A percentile compares a stretch with the other conserved stretches of the same genome.
Evolutionary conservation across 208 protist genomes (phyloP).

Genomic region (Leishmania arabica): DNA sequence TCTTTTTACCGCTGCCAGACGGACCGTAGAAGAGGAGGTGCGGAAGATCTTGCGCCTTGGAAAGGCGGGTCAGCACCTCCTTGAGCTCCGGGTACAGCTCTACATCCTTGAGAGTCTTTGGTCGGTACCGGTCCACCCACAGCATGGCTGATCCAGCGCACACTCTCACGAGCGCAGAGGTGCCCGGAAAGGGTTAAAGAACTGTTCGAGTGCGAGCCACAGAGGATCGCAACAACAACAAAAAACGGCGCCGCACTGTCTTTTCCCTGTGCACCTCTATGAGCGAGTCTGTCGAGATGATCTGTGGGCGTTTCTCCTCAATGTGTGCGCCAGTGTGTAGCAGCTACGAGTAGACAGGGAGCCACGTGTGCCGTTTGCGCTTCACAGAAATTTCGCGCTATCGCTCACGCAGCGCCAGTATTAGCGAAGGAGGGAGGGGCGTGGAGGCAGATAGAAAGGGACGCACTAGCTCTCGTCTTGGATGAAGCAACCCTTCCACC

Average conservation of each 20-base stretch:
- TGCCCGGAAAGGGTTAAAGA: too few relatives aligned
- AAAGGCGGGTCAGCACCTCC: conserved; percentile 89
- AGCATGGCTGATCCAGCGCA: conserved; percentile 75
- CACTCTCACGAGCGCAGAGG: not conserved
- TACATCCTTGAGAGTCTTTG: conserved; percentile 94
- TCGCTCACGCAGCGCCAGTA: not conserved
- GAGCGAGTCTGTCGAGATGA: not conserved
- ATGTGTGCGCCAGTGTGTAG: not conserved
- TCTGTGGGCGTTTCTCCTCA: not conserved
- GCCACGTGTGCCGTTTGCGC: not conserved
- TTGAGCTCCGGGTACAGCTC: conserved; percentile 95
- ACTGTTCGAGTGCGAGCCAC: not conserved
- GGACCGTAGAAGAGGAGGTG: conserved; percentile 98
- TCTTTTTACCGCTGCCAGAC: conserved; percentile 96
- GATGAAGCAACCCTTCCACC: too few relatives aligned
- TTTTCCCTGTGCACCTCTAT: not conserved
- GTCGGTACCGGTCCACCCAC: conserved; percentile 99
- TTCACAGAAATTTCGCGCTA: not conserved
- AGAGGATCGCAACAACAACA: not conserved
- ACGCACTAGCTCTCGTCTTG: not conserved
- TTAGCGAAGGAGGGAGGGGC: not conserved
- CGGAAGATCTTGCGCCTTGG: conserved; percentile 91
- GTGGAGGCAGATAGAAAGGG: not conserved
- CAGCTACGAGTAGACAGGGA: not conserved
- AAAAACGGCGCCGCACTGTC: not conserved